Evolutionary conservation across 2,329 filamentous ascomycete species (phyloP).

Genomic region (Endoconidiophora polonica): DNA sequence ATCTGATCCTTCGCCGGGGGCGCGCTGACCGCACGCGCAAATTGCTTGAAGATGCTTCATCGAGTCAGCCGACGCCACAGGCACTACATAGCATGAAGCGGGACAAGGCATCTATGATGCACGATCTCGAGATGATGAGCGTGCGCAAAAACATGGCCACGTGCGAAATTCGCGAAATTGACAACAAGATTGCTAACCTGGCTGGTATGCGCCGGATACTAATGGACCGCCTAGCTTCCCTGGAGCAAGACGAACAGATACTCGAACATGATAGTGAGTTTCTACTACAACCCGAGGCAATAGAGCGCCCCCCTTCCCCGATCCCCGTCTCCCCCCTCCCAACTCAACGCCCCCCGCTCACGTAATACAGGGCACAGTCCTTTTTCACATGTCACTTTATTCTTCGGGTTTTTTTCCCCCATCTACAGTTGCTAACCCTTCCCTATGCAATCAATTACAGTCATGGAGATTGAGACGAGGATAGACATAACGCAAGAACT

Average conservation of each 20-base stretch:
- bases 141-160: slow-evolving; percentile 96
- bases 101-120: slow-evolving; percentile 64
- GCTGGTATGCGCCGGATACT: slow-evolving; percentile 87
- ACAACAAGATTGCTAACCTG: slow-evolving; percentile 89
- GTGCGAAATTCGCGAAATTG: slow-evolving; percentile 88
- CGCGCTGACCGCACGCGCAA: slow-evolving; percentile 56
- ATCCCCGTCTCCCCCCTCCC: background rate
- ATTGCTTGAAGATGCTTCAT: slow-evolving; percentile 47
- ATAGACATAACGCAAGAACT: slow-evolving; percentile 45
- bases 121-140: slow-evolving; percentile 76
- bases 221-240: slow-evolving; percentile 63
- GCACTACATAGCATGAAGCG: slow-evolving; percentile 59
- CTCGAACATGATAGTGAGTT: slow-evolving; percentile 72
- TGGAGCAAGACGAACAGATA: slow-evolving; percentile 82
- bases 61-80: slow-evolving; percentile 38
- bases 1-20: slow-evolving; percentile 36
- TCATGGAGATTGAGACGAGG: slow-evolving; percentile 44
- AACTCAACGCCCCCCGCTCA: background rate
- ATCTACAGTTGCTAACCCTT: slow-evolving; percentile 2
- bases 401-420: background rate
- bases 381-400: no score
- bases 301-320: no score
- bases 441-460: slow-evolving; percentile 20
- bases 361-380: no score
- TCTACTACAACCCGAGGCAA: background rate